Conservation (phyloP, 768 basidiomycete genomes). For the Phallus indusiatus region DNA sequence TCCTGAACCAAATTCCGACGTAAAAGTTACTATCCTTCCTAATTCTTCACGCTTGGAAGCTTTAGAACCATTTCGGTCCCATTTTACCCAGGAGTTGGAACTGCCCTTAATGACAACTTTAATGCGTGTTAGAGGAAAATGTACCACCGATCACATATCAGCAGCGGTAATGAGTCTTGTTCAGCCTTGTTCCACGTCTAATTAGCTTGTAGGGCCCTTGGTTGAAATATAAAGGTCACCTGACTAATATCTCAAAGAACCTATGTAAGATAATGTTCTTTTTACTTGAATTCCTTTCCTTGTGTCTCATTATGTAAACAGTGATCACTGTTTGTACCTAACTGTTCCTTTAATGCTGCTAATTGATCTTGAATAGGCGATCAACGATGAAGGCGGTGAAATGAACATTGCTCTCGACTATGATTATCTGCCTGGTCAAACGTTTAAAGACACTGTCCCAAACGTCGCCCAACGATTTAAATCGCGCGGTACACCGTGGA, state of each 20-base stretch:
- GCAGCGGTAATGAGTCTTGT: conserved; percentile 53
- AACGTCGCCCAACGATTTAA: conserved; percentile 85
- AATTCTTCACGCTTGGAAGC: conserved; percentile 80
- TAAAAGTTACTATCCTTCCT: conserved; percentile 66
- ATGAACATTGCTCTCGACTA: conserved; percentile 88
- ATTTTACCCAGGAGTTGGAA: conserved; percentile 66
- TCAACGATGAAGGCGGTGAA: conserved; percentile 90
- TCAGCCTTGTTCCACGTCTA: neutral
- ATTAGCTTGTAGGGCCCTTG: conserved; percentile 65
- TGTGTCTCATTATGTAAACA: conserved; percentile 19
- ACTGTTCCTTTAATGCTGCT: neutral
- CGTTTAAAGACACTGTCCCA: conserved; percentile 73
- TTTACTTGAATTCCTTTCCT: conserved; percentile 1
- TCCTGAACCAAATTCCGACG: conserved; percentile 68
- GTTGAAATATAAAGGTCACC: conserved; percentile 97
- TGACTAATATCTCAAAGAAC: conserved; percentile 95
- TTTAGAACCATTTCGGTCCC: conserved; percentile 75
- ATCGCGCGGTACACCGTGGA: conserved; percentile 78
- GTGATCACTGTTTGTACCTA: conserved; percentile 64
- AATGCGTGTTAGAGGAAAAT: conserved; percentile 93
- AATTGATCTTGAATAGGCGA: conserved; percentile 41
- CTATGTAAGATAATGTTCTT: conserved; percentile 46
- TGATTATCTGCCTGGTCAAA: conserved; percentile 35
- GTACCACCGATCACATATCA: conserved; percentile 97
- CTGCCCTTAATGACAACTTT: conserved; percentile 75